A percentile compares a stretch with the other conserved stretches of the same genome.
phyloP scores from a whole-genome alignment of 768 basidiomycete genomes.

The Amanita pseudoporphyria region DNA sequence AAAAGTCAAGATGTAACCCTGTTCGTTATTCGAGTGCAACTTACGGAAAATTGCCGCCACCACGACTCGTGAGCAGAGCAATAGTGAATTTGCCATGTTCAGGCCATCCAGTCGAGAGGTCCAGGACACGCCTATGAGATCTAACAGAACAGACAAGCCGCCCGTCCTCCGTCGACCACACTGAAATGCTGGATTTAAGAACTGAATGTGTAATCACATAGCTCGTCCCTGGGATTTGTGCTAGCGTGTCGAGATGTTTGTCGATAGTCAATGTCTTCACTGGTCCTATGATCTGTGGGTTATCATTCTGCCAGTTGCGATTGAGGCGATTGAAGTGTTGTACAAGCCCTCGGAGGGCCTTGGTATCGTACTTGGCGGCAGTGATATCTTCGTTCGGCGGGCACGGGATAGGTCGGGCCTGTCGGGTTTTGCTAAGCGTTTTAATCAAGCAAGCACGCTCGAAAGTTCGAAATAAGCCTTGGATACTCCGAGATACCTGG shows the following conservation, averaged over 20 bases:
- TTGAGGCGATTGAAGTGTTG: slow-evolving; percentile 19
- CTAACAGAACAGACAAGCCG: slow-evolving; percentile 9
- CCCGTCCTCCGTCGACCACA: slow-evolving; percentile 14
- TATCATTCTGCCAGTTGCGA: slow-evolving; percentile 19
- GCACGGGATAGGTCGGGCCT: slow-evolving; percentile 20
- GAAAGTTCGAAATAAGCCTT: neutral
- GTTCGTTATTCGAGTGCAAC: neutral
- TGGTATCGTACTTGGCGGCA: slow-evolving; percentile 12
- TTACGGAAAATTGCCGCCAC: slow-evolving; percentile 4
- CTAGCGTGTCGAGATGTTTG: slow-evolving; percentile 15
- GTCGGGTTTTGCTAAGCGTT: slow-evolving; percentile 15
- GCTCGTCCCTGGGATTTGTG: slow-evolving; percentile 20
- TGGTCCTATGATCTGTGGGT: slow-evolving; percentile 12
- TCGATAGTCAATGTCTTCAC: slow-evolving; percentile 12
- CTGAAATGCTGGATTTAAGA: slow-evolving; percentile 8
- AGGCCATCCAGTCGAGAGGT: slow-evolving; percentile 20
- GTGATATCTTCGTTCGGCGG: slow-evolving; percentile 18
- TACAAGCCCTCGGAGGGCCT: slow-evolving; percentile 17
- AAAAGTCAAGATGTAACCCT: neutral
- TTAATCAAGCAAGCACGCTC: slow-evolving; percentile 21
- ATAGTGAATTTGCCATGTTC: slow-evolving; percentile 18
- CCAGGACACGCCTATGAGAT: slow-evolving; percentile 13
- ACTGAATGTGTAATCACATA: slow-evolving; percentile 18
- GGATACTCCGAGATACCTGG: neutral
- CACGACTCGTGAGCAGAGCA: slow-evolving; percentile 13